phyloP scores from a whole-genome alignment of 352 stramenopile genomes.

The Phytophthora citricola region DNA sequence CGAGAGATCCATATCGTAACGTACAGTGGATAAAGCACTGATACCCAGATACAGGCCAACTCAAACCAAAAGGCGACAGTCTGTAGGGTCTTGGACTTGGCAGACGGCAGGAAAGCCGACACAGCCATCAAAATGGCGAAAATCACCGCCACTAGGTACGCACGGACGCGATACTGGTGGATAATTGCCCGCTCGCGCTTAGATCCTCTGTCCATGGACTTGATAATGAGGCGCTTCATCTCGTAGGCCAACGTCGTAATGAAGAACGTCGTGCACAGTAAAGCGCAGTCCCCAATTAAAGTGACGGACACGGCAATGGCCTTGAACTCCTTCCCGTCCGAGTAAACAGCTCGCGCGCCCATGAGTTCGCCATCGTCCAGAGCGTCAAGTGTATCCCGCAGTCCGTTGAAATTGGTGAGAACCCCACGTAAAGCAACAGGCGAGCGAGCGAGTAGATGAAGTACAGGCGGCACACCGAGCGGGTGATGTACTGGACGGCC shows the following conservation, averaged over 20 bases:
- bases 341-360: conserved; percentile 58
- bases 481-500: conserved; percentile 75
- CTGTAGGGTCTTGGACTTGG: conserved; percentile 41
- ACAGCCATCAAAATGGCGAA: conserved; percentile 50
- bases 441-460: conserved; percentile 66
- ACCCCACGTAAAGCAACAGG: conserved; percentile 65
- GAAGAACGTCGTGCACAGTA: conserved; percentile 69
- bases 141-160: conserved; percentile 38
- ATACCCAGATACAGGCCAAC: conserved; percentile 56
- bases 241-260: conserved; percentile 72
- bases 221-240: conserved; percentile 68
- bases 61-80: conserved; percentile 53
- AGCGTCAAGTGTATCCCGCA: conserved; percentile 54
- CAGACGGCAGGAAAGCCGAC: conserved; percentile 41
- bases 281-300: conserved; percentile 64
- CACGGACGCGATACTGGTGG: conserved; percentile 55
- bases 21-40: conserved; percentile 64
- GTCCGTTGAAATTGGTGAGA: conserved; percentile 55
- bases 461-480: conserved; percentile 69
- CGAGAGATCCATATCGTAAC: conserved; percentile 54
- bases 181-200: conserved; percentile 62
- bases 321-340: conserved; percentile 42
- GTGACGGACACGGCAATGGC: conserved; percentile 49
- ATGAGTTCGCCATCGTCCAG: conserved; percentile 60
- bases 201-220: conserved; percentile 68